Evolutionary conservation across 192 early-diverging fungal genomes (phyloP), one percentile per base, ranked within the genome.

Genomic region (Rhizoclosmatium globosum): DNA sequence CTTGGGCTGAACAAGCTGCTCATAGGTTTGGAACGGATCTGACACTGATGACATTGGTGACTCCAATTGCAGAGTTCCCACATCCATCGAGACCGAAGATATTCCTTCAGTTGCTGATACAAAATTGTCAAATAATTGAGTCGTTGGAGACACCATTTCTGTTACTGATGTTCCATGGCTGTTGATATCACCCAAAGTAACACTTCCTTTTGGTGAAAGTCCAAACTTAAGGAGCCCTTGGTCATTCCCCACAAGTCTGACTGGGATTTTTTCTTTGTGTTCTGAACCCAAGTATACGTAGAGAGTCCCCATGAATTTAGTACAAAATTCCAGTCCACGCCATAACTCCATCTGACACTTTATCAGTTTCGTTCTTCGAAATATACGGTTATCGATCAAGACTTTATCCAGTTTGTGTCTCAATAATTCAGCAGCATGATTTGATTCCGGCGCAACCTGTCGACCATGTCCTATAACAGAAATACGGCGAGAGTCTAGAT

Each of bases 261-360:
- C 50, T 57, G n/a, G 19, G 47, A 71, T 2, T 57, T 57, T 50
- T 43, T 11, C n/a, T 23, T 74, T 44, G 62, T 74, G 61, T 64
- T 74, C 23, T 6, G 59, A 62, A 42, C 41, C 73, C 43, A 74
- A 45, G 44, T 64, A 74, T 11, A 74, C 15, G 62, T 74, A 74
- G 58, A 74, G 31, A 2, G 73, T 64, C 31, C 73, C 61, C n/a
- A 64, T 64, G 42, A 74, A 74, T 64, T 64, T 74, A 4, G 73
- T 74, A 11, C 59, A 74, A 58, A 58, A 74, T 74, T 60, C 57
- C 61, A 74, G 60, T 19, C 73, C 73, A n/a, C 60, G 15, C 56
- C 73, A 74, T 15, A 74, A 19, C 60, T 74, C 73, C 1, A 59
- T 47, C 21, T 74, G 73, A 42, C 50, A 74, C 44, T 74, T 74